A percentile compares a stretch with the other conserved stretches of the same genome.
Evolutionary conservation across 2,329 filamentous ascomycete species (phyloP).

Genomic region (Rutstroemia sydowiana): DNA sequence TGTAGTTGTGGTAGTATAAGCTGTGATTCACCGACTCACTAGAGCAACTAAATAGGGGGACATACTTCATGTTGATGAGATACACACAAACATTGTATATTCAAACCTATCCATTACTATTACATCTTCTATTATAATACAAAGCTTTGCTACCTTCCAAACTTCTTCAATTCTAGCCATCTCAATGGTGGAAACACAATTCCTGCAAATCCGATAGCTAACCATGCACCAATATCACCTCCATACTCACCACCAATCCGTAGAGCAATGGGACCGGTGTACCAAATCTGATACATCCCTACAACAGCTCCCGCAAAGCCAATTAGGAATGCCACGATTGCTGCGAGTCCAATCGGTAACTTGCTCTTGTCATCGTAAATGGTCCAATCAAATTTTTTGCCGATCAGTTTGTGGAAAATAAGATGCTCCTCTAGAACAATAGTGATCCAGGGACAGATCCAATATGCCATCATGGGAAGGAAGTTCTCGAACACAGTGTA

Average conservation of each 20-base stretch:
- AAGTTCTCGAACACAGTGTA: conserved; percentile 39
- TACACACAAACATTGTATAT: too few species aligned
- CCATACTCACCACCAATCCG: conserved; percentile 41
- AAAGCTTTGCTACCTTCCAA: too few species aligned
- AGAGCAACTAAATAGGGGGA: too few species aligned
- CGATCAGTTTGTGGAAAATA: conserved; percentile 51
- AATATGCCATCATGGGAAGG: conserved; percentile 50
- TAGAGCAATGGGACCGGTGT: conserved; percentile 54
- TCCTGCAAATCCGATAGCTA: conserved; percentile 43
- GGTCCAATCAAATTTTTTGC: conserved; percentile 46
- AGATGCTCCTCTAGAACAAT: conserved; percentile 58
- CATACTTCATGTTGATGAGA: too few species aligned
- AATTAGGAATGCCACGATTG: conserved; percentile 51
- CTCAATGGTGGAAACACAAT: conserved; percentile 40
- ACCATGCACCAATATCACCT: conserved; percentile 46
- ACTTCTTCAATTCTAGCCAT: conserved; percentile 40
- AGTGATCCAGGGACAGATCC: conserved; percentile 47
- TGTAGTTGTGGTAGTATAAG: too few species aligned
- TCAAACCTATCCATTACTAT: too few species aligned
- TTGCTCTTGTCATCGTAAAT: conserved; percentile 47
- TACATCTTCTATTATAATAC: too few species aligned
- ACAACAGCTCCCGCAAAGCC: conserved; percentile 56
- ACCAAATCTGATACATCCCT: conserved; percentile 64
- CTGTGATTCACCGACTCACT: too few species aligned
- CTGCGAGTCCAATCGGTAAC: conserved; percentile 56